Percentiles rank a stretch among this genome's conserved stretches.
Conservation (phyloP, 164 flowering plant genomes). For the Hamamelis virginiana region DNA sequence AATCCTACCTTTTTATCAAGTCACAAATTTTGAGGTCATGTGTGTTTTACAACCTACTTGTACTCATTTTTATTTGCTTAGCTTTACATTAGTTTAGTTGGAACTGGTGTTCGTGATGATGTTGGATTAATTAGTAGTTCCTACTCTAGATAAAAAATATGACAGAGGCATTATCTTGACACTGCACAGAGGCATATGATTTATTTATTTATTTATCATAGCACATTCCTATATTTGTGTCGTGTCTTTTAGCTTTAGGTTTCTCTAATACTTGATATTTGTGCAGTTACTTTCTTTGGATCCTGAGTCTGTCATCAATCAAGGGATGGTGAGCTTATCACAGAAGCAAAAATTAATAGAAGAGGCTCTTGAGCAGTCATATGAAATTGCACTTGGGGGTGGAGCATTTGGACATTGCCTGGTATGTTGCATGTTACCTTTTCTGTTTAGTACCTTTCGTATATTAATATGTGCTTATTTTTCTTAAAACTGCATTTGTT, state of each 20-base stretch:
- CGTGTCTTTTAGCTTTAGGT: neutral
- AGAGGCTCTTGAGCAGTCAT: conserved; percentile 63
- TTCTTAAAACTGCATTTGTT: neutral
- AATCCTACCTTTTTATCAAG: too few species aligned
- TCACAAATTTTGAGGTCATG: too few species aligned
- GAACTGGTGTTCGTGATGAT: too few species aligned
- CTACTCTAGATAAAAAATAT: too few species aligned
- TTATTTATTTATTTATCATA: too few species aligned
- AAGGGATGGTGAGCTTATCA: conserved; percentile 58
- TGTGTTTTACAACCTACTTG: too few species aligned
- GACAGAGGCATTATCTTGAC: too few species aligned
- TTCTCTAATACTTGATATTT: conserved; percentile 1
- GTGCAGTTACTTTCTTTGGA: conserved; percentile 69
- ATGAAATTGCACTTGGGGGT: conserved; percentile 63
- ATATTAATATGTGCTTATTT: neutral
- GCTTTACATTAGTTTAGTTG: too few species aligned
- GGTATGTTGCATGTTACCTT: conserved; percentile 35
- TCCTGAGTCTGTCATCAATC: conserved; percentile 46
- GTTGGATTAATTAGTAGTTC: too few species aligned
- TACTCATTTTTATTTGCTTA: too few species aligned
- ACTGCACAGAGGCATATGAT: too few species aligned
- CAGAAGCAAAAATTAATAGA: conserved; percentile 68
- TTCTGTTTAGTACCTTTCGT: neutral
- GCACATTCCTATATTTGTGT: too few species aligned
- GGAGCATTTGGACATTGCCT: conserved; percentile 73